Base-by-base conservation (phyloP, 768 basidiomycete species). In the Coprinopsis sp. region DNA sequence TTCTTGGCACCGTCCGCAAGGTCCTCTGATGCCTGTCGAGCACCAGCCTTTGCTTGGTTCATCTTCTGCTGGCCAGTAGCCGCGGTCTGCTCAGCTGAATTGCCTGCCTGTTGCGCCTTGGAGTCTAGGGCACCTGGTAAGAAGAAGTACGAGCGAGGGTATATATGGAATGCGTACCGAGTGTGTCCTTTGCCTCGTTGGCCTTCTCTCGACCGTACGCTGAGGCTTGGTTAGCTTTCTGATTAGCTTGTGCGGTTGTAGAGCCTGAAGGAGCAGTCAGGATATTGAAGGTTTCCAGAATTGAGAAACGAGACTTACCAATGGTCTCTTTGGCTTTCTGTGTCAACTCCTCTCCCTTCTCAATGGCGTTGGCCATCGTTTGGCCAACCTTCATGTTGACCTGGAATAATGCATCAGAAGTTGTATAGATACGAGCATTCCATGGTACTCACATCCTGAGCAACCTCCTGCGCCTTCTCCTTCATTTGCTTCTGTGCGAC, bases 341-440 rank as follows among this genome's bases (percentile, higher is more conserved):
- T 0, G 73, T 64, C 37, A 65, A 67, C 44, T 72, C 55, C 54
- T 77, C 70, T 0, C 76, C 74, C 12, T 59, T 68, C 19, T 74
- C 74, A 38, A 78, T 69, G 1, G 73, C 74, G 23, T 64, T 67
- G 11, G 74, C 75, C 12, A 77, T 55, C 2, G 67, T 66, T 50
- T 73, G 62, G 4, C 74, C 73, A 8, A 76, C 57, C 14, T 66
- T 70, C 52, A 67, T 69, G 48, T 72, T 76, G 1, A 75, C 65
- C 74, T 76, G 37, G n/a, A 36, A 5, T 28, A 13, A 50, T 28
- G 30, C 4, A 22, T 14, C 13, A n/a, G n/a, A 11, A 23, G 16
- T 16, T n/a, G 37, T 8, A 13, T 18, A 14, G 4, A 38, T 18
- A 18, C 10, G 12, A 8, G n/a, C n/a, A 43, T 16, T 31, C 34